Conservation (phyloP, 1,284 basidiomycete genomes). For the Microstroma glucosiphilum region DNA sequence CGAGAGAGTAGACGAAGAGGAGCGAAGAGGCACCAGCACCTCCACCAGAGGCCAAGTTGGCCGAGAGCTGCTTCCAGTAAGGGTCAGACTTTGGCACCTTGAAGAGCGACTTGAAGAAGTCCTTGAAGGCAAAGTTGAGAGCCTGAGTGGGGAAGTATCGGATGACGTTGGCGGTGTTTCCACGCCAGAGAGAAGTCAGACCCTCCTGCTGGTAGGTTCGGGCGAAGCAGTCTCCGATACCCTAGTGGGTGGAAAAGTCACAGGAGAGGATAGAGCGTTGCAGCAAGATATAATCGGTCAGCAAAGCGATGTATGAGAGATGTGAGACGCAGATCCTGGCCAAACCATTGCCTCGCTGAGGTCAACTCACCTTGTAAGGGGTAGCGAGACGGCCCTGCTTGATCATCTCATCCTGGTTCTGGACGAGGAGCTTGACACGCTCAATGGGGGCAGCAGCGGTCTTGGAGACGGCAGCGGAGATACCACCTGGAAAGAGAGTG, state of each 20-base stretch:
- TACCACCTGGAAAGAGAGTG: constrained; percentile 39
- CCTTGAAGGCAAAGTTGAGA: constrained; percentile 51
- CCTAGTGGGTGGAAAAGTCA: constrained; percentile 9
- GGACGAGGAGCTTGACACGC: constrained; percentile 51
- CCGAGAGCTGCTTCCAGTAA: constrained; percentile 49
- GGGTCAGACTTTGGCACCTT: constrained; percentile 49
- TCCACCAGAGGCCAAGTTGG: constrained; percentile 51
- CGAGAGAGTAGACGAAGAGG: constrained; percentile 51
- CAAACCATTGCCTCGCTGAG: no score
- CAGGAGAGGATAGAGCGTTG: not conserved
- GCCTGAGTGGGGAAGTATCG: constrained; percentile 52
- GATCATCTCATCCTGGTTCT: constrained; percentile 52
- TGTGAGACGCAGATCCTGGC: no score
- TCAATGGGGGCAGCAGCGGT: constrained; percentile 51
- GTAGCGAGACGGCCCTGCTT: constrained; percentile 50
- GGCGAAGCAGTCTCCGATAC: constrained; percentile 50
- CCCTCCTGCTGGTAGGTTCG: constrained; percentile 51
- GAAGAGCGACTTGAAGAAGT: constrained; percentile 51
- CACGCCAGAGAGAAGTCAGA: constrained; percentile 50
- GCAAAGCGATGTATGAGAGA: no score
- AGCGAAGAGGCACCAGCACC: constrained; percentile 51
- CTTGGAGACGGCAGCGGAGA: constrained; percentile 51
- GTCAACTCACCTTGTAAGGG: constrained; percentile 43
- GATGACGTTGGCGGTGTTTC: constrained; percentile 52
- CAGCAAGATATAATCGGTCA: no score